Evolutionary conservation across 1,139 yeast species (phyloP).

Genomic region (Kluyveromyces sp.): DNA sequence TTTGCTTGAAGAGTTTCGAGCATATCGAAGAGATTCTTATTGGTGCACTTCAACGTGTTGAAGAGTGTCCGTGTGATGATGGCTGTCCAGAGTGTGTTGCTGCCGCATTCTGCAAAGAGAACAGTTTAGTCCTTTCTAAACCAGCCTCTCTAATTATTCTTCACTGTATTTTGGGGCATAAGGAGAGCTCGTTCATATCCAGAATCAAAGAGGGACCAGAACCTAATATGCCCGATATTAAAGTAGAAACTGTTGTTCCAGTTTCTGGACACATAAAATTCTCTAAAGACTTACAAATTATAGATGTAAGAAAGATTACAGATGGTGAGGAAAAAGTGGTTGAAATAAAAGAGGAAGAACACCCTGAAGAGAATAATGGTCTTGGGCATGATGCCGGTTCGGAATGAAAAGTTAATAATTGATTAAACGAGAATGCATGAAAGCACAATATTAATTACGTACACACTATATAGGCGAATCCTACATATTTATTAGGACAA

Average conservation of each 20-base stretch:
- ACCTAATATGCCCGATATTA: conserved; percentile 59
- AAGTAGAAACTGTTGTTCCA: conserved; percentile 61
- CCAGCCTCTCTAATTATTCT: conserved; percentile 76
- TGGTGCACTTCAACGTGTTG: conserved; percentile 52
- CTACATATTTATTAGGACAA: conserved; percentile 38
- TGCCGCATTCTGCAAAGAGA: conserved; percentile 71
- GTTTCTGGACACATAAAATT: conserved; percentile 47
- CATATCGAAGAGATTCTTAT: conserved; percentile 57
- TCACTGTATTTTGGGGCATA: conserved; percentile 40
- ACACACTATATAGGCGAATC: neutral
- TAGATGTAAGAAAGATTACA: conserved; percentile 36
- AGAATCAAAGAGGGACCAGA: conserved; percentile 75
- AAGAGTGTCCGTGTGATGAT: conserved; percentile 65
- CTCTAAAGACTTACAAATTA: conserved; percentile 50
- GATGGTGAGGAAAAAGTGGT: conserved; percentile 10
- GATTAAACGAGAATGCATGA: neutral
- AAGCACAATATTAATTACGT: neutral
- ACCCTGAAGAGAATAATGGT: neutral
- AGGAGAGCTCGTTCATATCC: conserved; percentile 39
- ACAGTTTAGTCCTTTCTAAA: conserved; percentile 74
- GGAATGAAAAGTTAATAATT: neutral
- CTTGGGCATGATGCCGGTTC: neutral
- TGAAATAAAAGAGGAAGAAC: conserved; percentile 11
- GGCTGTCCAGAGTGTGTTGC: conserved; percentile 87
- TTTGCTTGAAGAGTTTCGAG: conserved; percentile 71